Conservation (phyloP, 768 basidiomycete genomes). For the Xanthoconium purpureum region DNA sequence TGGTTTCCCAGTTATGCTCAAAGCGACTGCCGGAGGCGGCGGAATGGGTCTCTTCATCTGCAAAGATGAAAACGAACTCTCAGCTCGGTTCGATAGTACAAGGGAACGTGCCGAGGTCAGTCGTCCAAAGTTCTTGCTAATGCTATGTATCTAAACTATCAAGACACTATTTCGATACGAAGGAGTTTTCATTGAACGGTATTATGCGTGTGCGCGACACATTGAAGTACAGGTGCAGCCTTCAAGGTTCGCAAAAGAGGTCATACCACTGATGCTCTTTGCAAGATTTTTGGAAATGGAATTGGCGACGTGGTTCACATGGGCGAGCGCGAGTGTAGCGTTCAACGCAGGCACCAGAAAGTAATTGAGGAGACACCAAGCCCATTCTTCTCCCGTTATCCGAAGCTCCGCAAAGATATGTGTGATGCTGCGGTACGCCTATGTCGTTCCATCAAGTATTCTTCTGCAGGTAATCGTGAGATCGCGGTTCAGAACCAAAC, state of each 20-base stretch:
- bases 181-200: conserved; percentile 60
- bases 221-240: conserved; percentile 57
- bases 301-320: conserved; percentile 55
- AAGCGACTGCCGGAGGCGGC: conserved; percentile 67
- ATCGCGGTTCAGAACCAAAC: not conserved
- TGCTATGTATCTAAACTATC: not conserved
- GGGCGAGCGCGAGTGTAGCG: conserved; percentile 68
- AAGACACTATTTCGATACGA: conserved; percentile 48
- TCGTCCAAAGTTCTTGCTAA: not conserved
- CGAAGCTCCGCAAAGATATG: conserved; percentile 45
- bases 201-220: conserved; percentile 54
- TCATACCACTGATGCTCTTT: conserved; percentile 4
- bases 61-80: conserved; percentile 37
- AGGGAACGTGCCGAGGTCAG: conserved; percentile 39
- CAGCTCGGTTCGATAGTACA: conserved; percentile 34
- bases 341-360: conserved; percentile 71
- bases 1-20: conserved; percentile 63
- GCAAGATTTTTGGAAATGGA: conserved; percentile 66
- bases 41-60: conserved; percentile 67
- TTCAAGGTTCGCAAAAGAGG: not conserved
- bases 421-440: conserved; percentile 53
- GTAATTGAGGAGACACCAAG: conserved; percentile 69
- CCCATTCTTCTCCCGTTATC: conserved; percentile 47
- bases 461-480: conserved; percentile 48
- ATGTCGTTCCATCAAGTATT: conserved; percentile 49